Evolutionary conservation across 345 rosid genomes (phyloP), one percentile per base, ranked within the genome.

Genomic region (Hypericum perforatum): DNA sequence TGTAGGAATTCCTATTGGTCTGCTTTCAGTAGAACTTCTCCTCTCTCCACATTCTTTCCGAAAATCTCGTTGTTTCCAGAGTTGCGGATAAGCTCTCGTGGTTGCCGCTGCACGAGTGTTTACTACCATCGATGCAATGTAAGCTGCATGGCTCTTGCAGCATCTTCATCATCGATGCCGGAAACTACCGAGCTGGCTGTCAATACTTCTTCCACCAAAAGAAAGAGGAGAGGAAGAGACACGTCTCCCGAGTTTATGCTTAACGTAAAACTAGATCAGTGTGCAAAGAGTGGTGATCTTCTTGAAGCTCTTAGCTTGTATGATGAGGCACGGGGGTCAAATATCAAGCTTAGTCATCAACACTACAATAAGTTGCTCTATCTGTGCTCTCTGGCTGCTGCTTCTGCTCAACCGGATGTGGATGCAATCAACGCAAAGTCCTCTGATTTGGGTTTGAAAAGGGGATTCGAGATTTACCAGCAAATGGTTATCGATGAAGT

Each of bases 381-480:
- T 72, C 56, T 92, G 48, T 92, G 98, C 63, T 78, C 96, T 46
- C 70, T 71, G 50, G 52, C 61, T 54, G 32, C 32, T 22, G 63
- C 55, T 44, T 55, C 64, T 48, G 61, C 14, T 16, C 68, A 69
- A 64, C 54, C 47, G 9, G 52, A 60, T 13, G 77, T 62, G 49
- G 53, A 67, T 40, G 70, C 58, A 44, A 54, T 52, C 56, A 41
- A 41, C 3, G 59, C 2, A 37, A 58, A 59, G 44, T 64, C 63
- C 61, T 63, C 54, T 29, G 52, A 69, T 52, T 65, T 76, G 52
- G 80, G 73, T 9, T 58, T 71, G 37, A 67, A 69, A 29, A 81
- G 84, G 70, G 98, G 96, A 44, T 83, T 85, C 51, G 90, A 82
- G 74, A 88, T 91, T 60, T 85, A 76, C 54, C 76, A 65, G 70